These are phyloP conservation scores for Sindora glabra DNA, from an alignment of 306 rosid species.

Conservation along the genomic window DNA sequence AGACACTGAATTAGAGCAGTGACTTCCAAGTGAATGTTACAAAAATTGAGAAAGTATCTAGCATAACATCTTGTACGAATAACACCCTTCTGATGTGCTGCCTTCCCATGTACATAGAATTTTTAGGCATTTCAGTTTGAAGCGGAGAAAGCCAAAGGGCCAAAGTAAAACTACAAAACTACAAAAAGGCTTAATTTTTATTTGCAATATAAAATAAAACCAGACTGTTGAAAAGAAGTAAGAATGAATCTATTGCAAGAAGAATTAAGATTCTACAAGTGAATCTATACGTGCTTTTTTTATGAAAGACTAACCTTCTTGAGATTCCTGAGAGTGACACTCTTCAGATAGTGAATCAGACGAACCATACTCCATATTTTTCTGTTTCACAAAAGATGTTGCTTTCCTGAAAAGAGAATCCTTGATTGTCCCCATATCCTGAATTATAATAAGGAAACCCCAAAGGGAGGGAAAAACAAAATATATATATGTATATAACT, in stretches of 20 bases:
- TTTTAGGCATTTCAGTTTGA: neutral
- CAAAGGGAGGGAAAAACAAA: constrained; percentile 25
- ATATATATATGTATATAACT: too few species aligned
- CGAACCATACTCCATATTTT: constrained; percentile 30
- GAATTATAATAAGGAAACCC: constrained; percentile 53
- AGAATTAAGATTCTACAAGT: neutral
- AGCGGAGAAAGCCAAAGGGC: neutral
- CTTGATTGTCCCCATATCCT: constrained; percentile 39
- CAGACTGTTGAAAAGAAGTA: neutral
- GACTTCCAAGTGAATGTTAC: too few species aligned
- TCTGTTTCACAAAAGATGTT: constrained; percentile 22
- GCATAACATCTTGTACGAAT: too few species aligned
- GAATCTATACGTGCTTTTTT: constrained; percentile 12
- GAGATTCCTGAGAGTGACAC: constrained; percentile 21
- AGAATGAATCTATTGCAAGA: neutral
- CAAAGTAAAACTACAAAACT: too few species aligned
- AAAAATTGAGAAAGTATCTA: too few species aligned
- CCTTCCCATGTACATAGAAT: neutral
- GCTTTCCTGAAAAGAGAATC: constrained; percentile 31
- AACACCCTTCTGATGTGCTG: neutral
- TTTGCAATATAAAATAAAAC: neutral
- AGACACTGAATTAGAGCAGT: neutral
- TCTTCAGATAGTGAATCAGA: constrained; percentile 59
- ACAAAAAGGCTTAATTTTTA: neutral
- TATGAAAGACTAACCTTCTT: constrained; percentile 38